Conservation (phyloP, 2,329 filamentous ascomycete species). For the Ceratocystis lukuohia region DNA sequence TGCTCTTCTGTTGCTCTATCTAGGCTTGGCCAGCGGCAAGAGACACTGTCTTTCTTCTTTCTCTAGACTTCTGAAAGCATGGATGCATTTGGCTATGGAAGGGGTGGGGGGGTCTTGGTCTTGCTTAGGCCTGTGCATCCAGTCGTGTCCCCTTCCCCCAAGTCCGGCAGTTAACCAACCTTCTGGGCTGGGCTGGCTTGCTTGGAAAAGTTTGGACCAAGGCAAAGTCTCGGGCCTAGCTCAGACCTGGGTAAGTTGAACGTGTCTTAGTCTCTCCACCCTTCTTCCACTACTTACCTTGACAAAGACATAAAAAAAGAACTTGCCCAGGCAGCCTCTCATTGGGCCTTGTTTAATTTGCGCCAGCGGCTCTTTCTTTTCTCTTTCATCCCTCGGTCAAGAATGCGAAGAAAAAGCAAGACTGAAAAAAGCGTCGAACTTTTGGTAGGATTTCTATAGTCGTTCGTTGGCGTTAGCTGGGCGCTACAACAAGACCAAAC, state of each 20-base stretch:
- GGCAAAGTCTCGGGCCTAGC: neutral
- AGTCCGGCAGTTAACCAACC: neutral
- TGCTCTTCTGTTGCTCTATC: too few species aligned
- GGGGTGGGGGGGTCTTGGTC: neutral
- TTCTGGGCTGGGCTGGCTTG: neutral
- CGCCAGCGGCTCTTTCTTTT: neutral
- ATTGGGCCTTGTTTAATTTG: neutral
- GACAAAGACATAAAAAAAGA: neutral
- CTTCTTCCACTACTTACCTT: neutral
- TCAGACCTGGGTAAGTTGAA: neutral
- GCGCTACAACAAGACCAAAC: neutral
- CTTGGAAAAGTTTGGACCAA: neutral
- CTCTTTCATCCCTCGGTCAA: neutral
- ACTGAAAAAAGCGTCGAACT: neutral
- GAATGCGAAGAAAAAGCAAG: neutral
- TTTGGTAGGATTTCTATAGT: neutral
- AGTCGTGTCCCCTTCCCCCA: neutral
- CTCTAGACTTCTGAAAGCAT: neutral
- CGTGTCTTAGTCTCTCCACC: neutral
- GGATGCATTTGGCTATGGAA: neutral
- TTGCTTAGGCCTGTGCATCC: neutral
- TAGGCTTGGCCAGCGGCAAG: too few species aligned
- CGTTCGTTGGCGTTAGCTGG: neutral
- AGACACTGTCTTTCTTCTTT: too few species aligned
- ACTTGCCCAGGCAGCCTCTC: neutral